phyloP scores from a whole-genome alignment of 345 rosid species.

The Acer yangbiense region DNA sequence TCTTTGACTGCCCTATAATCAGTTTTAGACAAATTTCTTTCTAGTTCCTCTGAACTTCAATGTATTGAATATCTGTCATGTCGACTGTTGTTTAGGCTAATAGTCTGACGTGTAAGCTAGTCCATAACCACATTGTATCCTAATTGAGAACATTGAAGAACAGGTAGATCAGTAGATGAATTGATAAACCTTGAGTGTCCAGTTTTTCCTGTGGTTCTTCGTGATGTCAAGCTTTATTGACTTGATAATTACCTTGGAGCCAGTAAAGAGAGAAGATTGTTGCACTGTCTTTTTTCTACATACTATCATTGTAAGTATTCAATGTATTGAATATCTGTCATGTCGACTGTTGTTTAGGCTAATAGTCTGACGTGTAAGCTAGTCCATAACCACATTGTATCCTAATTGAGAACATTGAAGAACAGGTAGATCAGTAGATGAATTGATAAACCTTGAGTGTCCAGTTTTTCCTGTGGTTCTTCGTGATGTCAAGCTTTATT shows the following conservation, averaged over 20 bases:
- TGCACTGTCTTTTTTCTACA: neutral
- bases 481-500: neutral
- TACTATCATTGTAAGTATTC: neutral
- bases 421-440: neutral
- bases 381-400: neutral
- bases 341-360: neutral
- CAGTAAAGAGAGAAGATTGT: neutral
- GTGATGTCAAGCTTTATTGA: neutral
- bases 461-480: neutral
- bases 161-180: neutral
- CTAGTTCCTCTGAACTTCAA: neutral
- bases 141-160: neutral
- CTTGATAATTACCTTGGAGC: slow-evolving; percentile 8
- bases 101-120: no score
- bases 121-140: neutral
- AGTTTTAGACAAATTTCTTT: neutral
- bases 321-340: neutral
- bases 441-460: neutral
- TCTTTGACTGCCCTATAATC: neutral
- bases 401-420: neutral
- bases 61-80: neutral
- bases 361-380: neutral
- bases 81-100: neutral
- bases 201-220: neutral
- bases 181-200: neutral